A percentile compares a stretch with the other conserved stretches of the same genome.
Conservation (phyloP, 2,329 filamentous ascomycete genomes). For the Penicillium sp. region DNA sequence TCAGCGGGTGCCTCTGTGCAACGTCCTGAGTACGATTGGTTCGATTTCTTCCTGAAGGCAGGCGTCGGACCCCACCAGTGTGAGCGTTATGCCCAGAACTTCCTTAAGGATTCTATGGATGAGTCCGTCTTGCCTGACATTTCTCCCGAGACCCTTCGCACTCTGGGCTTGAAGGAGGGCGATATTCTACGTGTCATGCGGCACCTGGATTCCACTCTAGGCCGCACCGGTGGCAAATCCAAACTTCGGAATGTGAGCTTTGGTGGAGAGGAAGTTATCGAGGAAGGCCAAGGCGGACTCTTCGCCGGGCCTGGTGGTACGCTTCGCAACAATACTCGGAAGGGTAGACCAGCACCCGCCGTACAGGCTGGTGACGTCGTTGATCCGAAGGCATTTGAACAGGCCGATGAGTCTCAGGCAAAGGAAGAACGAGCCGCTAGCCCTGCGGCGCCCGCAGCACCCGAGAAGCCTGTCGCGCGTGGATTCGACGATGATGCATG, state of each 20-base stretch:
- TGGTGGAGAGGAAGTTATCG: slow-evolving; percentile 53
- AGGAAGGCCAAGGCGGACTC: slow-evolving; percentile 65
- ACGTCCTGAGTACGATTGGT: slow-evolving; percentile 82
- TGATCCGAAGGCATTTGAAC: slow-evolving; percentile 80
- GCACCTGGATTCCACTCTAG: slow-evolving; percentile 75
- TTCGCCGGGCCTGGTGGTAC: slow-evolving; percentile 93
- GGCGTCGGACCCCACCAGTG: slow-evolving; percentile 91
- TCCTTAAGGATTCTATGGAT: slow-evolving; percentile 89
- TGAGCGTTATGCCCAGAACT: slow-evolving; percentile 89
- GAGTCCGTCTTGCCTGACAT: slow-evolving; percentile 90
- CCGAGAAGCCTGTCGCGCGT: slow-evolving; percentile 50
- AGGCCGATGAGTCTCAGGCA: slow-evolving; percentile 53
- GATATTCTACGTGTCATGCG: slow-evolving; percentile 97
- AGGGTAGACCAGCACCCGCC: slow-evolving; percentile 83
- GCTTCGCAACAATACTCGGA: slow-evolving; percentile 90
- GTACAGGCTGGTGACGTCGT: slow-evolving; percentile 82
- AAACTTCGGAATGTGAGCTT: slow-evolving; percentile 57
- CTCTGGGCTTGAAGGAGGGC: slow-evolving; percentile 88
- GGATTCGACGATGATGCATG: slow-evolving; percentile 97
- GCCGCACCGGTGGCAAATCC: slow-evolving; percentile 57
- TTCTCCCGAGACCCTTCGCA: slow-evolving; percentile 75
- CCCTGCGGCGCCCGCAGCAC: slow-evolving; percentile 49
- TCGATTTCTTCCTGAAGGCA: slow-evolving; percentile 93
- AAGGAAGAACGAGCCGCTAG: slow-evolving; percentile 42
- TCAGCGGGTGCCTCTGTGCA: slow-evolving; percentile 41